Evolutionary conservation across 2,329 filamentous ascomycete genomes (phyloP).

Genomic region (Colletotrichum cuscutae): DNA sequence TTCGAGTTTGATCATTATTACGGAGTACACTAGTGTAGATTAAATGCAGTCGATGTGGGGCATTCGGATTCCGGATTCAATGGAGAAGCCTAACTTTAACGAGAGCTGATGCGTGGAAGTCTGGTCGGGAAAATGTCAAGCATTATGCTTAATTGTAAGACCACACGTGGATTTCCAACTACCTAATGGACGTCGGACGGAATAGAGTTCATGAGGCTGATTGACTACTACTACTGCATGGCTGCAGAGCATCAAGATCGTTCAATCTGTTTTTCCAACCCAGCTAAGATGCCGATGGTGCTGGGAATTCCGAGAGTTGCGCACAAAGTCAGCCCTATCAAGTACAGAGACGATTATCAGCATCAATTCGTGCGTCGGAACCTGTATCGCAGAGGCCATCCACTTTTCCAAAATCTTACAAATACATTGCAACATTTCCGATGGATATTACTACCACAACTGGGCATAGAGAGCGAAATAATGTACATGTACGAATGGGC

Average conservation of each 20-base stretch:
- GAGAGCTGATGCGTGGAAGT: not conserved
- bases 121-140: not conserved
- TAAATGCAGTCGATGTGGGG: not conserved
- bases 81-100: not conserved
- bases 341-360: not conserved
- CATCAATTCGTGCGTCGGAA: no score
- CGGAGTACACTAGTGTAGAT: no score
- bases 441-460: no score
- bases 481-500: no score
- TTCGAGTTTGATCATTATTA: no score
- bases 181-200: not conserved
- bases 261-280: not conserved
- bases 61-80: not conserved
- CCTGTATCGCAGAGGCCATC: no score
- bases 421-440: no score
- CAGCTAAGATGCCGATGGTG: not conserved
- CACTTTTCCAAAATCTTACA: no score
- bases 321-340: not conserved
- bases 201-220: not conserved
- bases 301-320: not conserved
- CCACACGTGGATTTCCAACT: not conserved
- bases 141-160: constrained; percentile 23
- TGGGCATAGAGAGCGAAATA: no score
- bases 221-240: not conserved
- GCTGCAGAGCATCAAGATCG: not conserved